A percentile compares a stretch with the other conserved stretches of the same genome.
Conservation (phyloP, 441 rosid species). For the Euphorbia schlechtendalii region DNA sequence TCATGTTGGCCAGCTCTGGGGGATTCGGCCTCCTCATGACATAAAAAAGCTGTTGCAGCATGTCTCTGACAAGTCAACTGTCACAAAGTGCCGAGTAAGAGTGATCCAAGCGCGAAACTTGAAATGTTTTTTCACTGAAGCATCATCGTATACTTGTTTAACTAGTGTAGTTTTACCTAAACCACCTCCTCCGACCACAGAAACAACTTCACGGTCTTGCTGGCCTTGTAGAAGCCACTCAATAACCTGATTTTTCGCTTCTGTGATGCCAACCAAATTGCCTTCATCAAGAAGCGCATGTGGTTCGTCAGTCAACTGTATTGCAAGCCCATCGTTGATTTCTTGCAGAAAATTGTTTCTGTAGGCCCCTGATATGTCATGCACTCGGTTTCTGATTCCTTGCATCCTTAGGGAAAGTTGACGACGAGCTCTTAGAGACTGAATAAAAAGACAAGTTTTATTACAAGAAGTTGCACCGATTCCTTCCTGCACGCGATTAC, state of each 20-base stretch:
- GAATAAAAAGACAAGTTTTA: not conserved
- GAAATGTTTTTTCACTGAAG: constrained; percentile 8
- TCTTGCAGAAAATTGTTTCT: not conserved
- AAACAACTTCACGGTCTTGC: constrained; percentile 19
- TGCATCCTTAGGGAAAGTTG: not conserved
- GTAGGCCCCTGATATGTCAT: not conserved
- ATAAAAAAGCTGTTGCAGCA: constrained; percentile 14
- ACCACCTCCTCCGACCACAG: constrained; percentile 27
- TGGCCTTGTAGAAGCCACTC: constrained; percentile 14
- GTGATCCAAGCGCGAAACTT: constrained; percentile 15
- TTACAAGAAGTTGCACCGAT: not conserved
- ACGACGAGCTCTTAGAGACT: not conserved
- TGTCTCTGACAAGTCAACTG: constrained; percentile 14
- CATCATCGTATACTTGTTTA: constrained; percentile 14
- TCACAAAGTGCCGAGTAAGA: constrained; percentile 2
- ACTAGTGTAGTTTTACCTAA: constrained; percentile 24
- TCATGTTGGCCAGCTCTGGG: constrained; percentile 14
- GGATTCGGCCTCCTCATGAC: constrained; percentile 4
- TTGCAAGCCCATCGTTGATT: not conserved
- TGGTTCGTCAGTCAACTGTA: constrained; percentile 14
- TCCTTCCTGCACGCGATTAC: not conserved
- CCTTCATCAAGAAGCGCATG: constrained; percentile 12
- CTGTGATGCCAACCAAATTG: constrained; percentile 21
- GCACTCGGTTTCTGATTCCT: not conserved
- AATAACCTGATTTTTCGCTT: constrained; percentile 13